Conservation (phyloP, 257 asterid species). For the Nemophila menziesii region DNA sequence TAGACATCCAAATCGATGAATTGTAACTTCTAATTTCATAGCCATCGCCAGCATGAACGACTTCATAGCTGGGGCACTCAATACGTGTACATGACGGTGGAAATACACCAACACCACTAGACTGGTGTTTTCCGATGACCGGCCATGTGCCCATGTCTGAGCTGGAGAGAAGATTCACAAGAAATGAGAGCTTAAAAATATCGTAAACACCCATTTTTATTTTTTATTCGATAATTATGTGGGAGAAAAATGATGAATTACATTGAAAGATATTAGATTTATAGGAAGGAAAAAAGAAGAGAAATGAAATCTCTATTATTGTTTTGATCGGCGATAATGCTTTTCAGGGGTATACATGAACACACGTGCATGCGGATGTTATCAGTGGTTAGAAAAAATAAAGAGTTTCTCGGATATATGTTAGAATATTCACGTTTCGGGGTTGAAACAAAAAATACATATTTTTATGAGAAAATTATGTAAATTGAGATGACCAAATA, state of each 20-base stretch:
- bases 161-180: constrained; percentile 26
- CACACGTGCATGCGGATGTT: constrained; percentile 11
- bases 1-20: constrained; percentile 68
- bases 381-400: too few relatives aligned
- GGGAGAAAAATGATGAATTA: too few relatives aligned
- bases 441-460: too few relatives aligned
- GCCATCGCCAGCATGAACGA: constrained; percentile 42
- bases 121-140: constrained; percentile 6
- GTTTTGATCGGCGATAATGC: neutral
- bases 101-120: constrained; percentile 16
- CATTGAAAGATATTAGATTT: neutral
- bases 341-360: neutral
- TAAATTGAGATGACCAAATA: too few relatives aligned
- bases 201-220: constrained; percentile 24
- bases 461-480: too few relatives aligned
- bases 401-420: too few relatives aligned
- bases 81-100: constrained; percentile 75
- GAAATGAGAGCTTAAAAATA: constrained; percentile 33
- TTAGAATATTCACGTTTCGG: too few relatives aligned
- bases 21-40: constrained; percentile 77
- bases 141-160: constrained; percentile 9
- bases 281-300: neutral
- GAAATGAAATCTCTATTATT: too few relatives aligned
- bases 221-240: neutral
- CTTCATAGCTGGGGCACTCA: constrained; percentile 79